Conservation (phyloP, 2,329 filamentous ascomycete genomes). For the Elsinoe ampelina region DNA sequence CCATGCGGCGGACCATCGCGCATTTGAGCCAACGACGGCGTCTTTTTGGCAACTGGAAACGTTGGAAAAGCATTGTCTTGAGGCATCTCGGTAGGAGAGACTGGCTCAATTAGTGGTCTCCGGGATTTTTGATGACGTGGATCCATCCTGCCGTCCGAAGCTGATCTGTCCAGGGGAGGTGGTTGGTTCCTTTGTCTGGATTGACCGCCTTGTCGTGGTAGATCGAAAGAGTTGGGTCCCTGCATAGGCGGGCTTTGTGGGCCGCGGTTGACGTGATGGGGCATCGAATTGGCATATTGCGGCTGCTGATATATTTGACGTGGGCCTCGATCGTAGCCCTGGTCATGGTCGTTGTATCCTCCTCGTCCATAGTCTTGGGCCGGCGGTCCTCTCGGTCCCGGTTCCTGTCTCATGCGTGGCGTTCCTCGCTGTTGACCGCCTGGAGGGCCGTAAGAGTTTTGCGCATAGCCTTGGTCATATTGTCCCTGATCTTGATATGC, state of each 20-base stretch:
- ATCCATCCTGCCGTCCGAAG: neutral
- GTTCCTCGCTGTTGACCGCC: neutral
- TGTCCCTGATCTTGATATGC: conserved; percentile 20
- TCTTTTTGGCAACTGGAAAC: conserved; percentile 31
- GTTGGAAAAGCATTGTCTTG: conserved; percentile 42
- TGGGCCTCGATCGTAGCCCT: neutral
- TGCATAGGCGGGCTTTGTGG: conserved; percentile 2
- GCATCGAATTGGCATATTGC: conserved; percentile 11
- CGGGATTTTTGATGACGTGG: conserved; percentile 5
- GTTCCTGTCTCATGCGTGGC: conserved; percentile 14
- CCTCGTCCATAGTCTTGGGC: neutral
- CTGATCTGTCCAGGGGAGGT: neutral
- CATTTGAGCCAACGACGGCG: conserved; percentile 16
- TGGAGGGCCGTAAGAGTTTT: conserved; percentile 16
- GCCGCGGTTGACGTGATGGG: neutral
- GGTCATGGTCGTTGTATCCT: conserved; percentile 5
- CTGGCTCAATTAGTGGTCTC: conserved; percentile 22
- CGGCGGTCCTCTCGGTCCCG: neutral
- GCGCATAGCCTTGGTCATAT: conserved; percentile 14
- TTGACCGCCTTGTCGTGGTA: conserved; percentile 13
- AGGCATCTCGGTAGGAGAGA: conserved; percentile 23
- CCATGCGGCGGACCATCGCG: neutral
- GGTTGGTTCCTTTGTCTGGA: neutral
- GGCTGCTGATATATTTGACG: conserved; percentile 11
- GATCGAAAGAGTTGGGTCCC: neutral